phyloP scores from a whole-genome alignment of 2,329 filamentous ascomycete species.

The Ascosphaera aggregata region DNA sequence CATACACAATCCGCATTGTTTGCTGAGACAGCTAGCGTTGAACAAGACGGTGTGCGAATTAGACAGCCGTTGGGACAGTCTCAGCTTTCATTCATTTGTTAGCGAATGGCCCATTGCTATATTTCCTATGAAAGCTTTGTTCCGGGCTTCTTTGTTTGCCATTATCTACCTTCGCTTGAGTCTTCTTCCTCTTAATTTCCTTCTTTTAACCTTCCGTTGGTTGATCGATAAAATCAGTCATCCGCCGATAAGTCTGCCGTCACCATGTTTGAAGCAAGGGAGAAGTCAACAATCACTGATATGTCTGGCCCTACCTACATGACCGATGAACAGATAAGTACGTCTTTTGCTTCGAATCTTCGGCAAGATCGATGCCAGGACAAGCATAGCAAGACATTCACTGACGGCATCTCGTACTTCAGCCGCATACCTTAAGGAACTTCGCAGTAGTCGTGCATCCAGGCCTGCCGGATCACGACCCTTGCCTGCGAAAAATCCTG shows the following conservation, averaged over 20 bases:
- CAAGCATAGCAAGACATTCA: background rate
- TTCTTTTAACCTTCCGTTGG: background rate
- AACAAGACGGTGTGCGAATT: background rate
- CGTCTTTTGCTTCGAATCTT: conserved; percentile 7
- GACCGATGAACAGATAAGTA: conserved; percentile 23
- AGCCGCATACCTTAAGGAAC: conserved; percentile 29
- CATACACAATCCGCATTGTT: background rate
- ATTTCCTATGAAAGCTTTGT: background rate
- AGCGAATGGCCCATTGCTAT: background rate
- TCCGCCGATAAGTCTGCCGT: background rate
- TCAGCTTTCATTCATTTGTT: background rate
- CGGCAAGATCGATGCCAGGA: background rate
- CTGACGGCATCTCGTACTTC: background rate
- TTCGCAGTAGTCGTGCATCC: conserved; percentile 31
- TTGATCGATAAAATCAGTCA: too few species aligned
- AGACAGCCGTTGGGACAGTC: background rate
- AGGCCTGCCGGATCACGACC: conserved; percentile 38
- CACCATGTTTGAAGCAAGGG: background rate
- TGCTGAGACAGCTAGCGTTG: background rate
- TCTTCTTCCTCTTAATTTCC: background rate
- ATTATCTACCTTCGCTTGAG: too few species aligned
- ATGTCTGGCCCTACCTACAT: conserved; percentile 20
- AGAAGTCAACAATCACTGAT: background rate
- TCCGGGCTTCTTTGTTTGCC: background rate
- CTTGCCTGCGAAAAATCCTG: conserved; percentile 25